Evolutionary conservation across 2,329 filamentous ascomycete genomes (phyloP).

Genomic region (Cryphonectria japonica): DNA sequence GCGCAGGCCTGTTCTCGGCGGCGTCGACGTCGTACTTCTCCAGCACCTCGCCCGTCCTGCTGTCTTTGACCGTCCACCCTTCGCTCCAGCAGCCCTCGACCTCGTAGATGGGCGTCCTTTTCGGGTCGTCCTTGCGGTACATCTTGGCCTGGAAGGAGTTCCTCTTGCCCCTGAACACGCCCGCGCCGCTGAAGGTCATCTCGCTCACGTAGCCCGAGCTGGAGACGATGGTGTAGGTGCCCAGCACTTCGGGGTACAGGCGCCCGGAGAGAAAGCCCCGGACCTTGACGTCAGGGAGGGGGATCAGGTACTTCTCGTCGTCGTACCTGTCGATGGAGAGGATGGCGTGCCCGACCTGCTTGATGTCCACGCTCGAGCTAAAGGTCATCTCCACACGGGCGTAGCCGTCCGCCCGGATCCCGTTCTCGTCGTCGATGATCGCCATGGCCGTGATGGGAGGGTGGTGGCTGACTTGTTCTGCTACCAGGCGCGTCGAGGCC

Average conservation of each 20-base stretch:
- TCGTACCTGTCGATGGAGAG: constrained; percentile 53
- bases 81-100: constrained; percentile 49
- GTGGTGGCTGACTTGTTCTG: constrained; percentile 58
- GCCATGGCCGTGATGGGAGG: constrained; percentile 58
- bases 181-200: constrained; percentile 51
- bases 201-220: constrained; percentile 51
- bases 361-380: constrained; percentile 52
- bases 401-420: constrained; percentile 54
- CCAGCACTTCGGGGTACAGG: constrained; percentile 53
- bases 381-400: constrained; percentile 58
- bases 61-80: constrained; percentile 43
- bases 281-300: constrained; percentile 52
- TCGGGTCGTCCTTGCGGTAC: constrained; percentile 43
- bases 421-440: constrained; percentile 46
- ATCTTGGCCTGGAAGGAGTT: constrained; percentile 52
- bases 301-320: constrained; percentile 54
- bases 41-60: constrained; percentile 38
- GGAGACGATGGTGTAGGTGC: constrained; percentile 50
- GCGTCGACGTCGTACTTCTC: constrained; percentile 45
- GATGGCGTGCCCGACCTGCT: constrained; percentile 54
- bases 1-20: constrained; percentile 38
- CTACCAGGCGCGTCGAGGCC: constrained; percentile 39
- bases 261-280: constrained; percentile 52
- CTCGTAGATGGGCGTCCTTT: constrained; percentile 43
- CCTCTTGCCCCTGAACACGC: constrained; percentile 48